Evolutionary conservation across 345 rosid species (phyloP), one percentile per base, ranked within the genome.

Genomic region (Brassica juncea): DNA sequence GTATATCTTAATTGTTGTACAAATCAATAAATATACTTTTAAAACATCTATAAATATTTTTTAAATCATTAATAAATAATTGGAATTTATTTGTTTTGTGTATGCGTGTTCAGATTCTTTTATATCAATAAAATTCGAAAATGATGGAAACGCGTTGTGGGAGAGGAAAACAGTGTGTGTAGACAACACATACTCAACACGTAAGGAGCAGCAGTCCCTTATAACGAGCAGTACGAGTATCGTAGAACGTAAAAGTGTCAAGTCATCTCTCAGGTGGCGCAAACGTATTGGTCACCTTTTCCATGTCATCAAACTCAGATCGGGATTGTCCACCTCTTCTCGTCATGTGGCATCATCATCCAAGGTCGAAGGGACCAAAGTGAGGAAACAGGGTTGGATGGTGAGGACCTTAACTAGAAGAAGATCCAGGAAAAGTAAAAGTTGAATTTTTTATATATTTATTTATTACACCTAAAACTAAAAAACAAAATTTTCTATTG

Each of bases 111-210:
- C 91, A 93, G 99, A 91, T 68, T 91, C 99, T 0, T 95, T 95
- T 72, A 95, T 95, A 81, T 93, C 98, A 8, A 95, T 95, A 15
- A 89, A 91, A 81, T 93, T 95, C 75, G 98, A 89, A 82, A 84
- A 88, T 71, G 88, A 91, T 79, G 99, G 98, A 3, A 86, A 77
- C 54, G 92, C 93, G 11, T 93, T 91, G 3, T 93, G 99, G 99
- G 99, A 93, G 72, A 93, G 86, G 81, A 86, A 86, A 77, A 84
- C 82, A 80, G 72, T 84, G 68, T 85, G 89, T 47, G 71, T 84
- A 1, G 90, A 86, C 70, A 81, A 84, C 85, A 54, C 70, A 54
- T 30, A 57, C 77, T 19, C 73, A 84, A 73, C 82, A 83, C 83
- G 79, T 49, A 83, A 83, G 85, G 76, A 84, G 42, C 63, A 82